Base-by-base conservation (phyloP, 495 filamentous ascomycete genomes). In the Penicillium alfredii region DNA sequence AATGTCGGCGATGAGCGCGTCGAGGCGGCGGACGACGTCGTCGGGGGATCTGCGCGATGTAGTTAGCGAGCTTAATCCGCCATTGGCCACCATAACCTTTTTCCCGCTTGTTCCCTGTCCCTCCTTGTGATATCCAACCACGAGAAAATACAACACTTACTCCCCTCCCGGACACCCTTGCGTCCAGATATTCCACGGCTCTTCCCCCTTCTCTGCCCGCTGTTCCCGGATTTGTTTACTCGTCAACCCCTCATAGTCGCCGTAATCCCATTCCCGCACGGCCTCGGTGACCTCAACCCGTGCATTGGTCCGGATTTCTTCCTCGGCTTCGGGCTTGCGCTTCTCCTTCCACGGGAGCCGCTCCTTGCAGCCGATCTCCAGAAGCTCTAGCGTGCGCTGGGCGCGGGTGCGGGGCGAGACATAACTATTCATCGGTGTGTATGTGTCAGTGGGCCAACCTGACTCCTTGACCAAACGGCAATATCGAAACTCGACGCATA, bases 241-340 rank as follows among this genome's bases (percentile, higher is more conserved):
- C 5, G 84, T 93, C 57, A 94, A 76, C 2, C 92, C 92, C 57
- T 98, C 92, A 55, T 97, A 98, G 44, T 84, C 77, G 8, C 92
- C 92, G 49, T 98, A 98, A 62, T 94, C 86, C 90, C 90, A 98
- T 56, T 98, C 90, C 8, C 83, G 73, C 17, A 96, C 78, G 31
- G 83, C 78, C 40, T 88, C 76, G 0, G 84, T 87, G 26, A 92
- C 63, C 45, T 81, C 60, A 2, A 93, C 74, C 10, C 61, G 53
- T 0, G 73, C 73, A 29, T 73, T 59, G 4, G 68, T 74, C 11
- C 71, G 66, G 32, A 73, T 64, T 2, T 58, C 56, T 45, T 66
- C 63, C 4, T 55, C 40, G 2, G 56, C 22, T 10, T 54, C 54
- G 4, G 62, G 30, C 30, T 69, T 74, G 3, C 58, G 43, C 3